Conservation (phyloP, 306 rosid species). For the Sicyos baderoa region DNA sequence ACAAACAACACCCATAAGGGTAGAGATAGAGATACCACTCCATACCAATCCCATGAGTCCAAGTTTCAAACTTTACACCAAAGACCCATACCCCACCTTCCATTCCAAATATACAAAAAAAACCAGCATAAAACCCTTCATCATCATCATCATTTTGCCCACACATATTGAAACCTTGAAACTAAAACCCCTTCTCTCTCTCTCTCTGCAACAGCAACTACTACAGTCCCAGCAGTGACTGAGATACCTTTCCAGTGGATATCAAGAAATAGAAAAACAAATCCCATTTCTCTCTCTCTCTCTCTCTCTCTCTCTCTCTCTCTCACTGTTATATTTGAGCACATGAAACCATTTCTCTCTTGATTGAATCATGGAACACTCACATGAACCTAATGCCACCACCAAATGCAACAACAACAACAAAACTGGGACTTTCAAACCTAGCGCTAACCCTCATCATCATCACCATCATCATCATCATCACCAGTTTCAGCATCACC, state of each 20-base stretch:
- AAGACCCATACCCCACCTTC: conserved; percentile 15
- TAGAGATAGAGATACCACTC: neutral
- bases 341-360: conserved; percentile 23
- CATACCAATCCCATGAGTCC: conserved; percentile 4
- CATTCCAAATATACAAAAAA: conserved; percentile 10
- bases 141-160: conserved; percentile 18
- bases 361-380: conserved; percentile 54
- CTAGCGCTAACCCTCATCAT: conserved; percentile 21
- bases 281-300: neutral
- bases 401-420: conserved; percentile 38
- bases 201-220: conserved; percentile 17
- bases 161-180: conserved; percentile 36
- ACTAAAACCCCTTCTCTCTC: conserved; percentile 28
- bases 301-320: conserved; percentile 4
- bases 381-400: conserved; percentile 56
- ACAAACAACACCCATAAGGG: neutral
- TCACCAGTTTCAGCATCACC: conserved; percentile 35
- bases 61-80: conserved; percentile 16
- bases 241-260: conserved; percentile 26
- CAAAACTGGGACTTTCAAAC: conserved; percentile 34
- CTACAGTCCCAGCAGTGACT: conserved; percentile 23
- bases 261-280: conserved; percentile 14
- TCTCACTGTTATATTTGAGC: conserved; percentile 15
- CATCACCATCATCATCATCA: conserved; percentile 29
- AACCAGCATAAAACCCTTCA: conserved; percentile 22